These are phyloP conservation scores for Ambrosiella beaveri DNA, from an alignment of 2,329 filamentous ascomycete species.

Conservation along the genomic window DNA sequence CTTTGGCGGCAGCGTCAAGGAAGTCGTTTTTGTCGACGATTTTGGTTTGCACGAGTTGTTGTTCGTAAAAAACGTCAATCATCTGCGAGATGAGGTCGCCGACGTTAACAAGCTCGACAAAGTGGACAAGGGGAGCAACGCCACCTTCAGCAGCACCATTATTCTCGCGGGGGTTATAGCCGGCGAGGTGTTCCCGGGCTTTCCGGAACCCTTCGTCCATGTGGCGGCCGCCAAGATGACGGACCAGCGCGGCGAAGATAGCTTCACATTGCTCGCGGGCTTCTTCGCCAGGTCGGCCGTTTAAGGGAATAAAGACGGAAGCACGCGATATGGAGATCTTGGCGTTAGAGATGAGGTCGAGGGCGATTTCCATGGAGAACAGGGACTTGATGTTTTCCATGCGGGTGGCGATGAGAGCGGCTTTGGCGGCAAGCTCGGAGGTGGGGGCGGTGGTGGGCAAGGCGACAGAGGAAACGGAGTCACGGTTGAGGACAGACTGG, in stretches of 20 bases:
- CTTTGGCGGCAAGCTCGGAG: slow-evolving; percentile 85
- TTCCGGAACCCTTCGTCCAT: slow-evolving; percentile 88
- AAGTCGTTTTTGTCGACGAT: slow-evolving; percentile 90
- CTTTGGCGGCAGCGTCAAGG: slow-evolving; percentile 73
- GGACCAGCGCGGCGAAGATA: slow-evolving; percentile 73
- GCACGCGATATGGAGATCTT: slow-evolving; percentile 77
- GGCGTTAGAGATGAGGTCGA: slow-evolving; percentile 74
- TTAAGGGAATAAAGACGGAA: slow-evolving; percentile 64
- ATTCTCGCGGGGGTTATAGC: slow-evolving; percentile 77
- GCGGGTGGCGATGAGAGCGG: slow-evolving; percentile 89
- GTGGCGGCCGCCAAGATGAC: slow-evolving; percentile 70
- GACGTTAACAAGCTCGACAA: slow-evolving; percentile 93
- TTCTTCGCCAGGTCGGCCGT: slow-evolving; percentile 63
- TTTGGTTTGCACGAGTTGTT: slow-evolving; percentile 69
- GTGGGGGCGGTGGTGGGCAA: slow-evolving; percentile 53
- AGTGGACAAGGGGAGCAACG: slow-evolving; percentile 83
- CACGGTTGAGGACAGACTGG: background rate
- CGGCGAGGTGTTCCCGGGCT: slow-evolving; percentile 75
- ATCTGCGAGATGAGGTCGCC: slow-evolving; percentile 97
- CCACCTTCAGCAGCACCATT: slow-evolving; percentile 43
- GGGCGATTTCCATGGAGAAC: slow-evolving; percentile 89
- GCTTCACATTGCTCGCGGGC: slow-evolving; percentile 75
- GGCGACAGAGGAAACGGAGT: slow-evolving; percentile 19
- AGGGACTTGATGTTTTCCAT: slow-evolving; percentile 87
- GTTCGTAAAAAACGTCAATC: slow-evolving; percentile 96